phyloP scores from a whole-genome alignment of 305 asterid species.

The Rubia balearica region DNA sequence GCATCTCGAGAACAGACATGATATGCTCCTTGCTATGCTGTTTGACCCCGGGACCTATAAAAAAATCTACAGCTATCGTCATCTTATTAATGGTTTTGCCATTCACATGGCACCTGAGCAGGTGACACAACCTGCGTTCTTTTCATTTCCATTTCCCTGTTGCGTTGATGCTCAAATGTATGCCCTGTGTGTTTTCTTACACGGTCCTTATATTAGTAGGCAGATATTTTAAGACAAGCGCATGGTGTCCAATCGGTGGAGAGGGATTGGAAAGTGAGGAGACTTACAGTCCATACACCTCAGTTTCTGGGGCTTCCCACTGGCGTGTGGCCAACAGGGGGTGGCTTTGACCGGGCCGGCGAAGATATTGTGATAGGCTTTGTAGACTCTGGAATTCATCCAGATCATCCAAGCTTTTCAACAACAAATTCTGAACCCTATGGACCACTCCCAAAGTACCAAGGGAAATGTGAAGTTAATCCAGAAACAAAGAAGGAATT shows the following conservation, averaged over 20 bases:
- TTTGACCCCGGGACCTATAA: constrained; percentile 74
- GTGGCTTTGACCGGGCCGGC: constrained; percentile 94
- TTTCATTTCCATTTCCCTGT: background rate
- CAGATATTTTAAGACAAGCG: constrained; percentile 70
- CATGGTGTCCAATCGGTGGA: constrained; percentile 87
- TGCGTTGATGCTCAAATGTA: constrained; percentile 7
- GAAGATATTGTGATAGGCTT: constrained; percentile 91
- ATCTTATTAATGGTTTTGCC: constrained; percentile 91
- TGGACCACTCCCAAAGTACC: constrained; percentile 74
- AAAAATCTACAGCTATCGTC: constrained; percentile 90
- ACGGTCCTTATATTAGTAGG: constrained; percentile 55
- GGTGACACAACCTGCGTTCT: constrained; percentile 45
- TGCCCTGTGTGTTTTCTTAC: constrained; percentile 41
- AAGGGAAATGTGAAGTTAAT: constrained; percentile 90
- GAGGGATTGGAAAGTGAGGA: constrained; percentile 97
- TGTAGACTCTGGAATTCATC: constrained; percentile 89
- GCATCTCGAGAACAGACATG: constrained; percentile 82
- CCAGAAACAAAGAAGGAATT: constrained; percentile 56
- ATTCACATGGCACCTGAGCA: constrained; percentile 82
- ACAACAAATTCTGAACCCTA: constrained; percentile 59
- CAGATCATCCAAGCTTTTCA: constrained; percentile 90
- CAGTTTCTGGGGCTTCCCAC: constrained; percentile 97
- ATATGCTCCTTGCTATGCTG: constrained; percentile 86
- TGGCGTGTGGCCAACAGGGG: constrained; percentile 98
- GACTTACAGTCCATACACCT: constrained; percentile 94